phyloP scores from a whole-genome alignment of 208 protist genomes.

The Trichomonas vaginalis region DNA sequence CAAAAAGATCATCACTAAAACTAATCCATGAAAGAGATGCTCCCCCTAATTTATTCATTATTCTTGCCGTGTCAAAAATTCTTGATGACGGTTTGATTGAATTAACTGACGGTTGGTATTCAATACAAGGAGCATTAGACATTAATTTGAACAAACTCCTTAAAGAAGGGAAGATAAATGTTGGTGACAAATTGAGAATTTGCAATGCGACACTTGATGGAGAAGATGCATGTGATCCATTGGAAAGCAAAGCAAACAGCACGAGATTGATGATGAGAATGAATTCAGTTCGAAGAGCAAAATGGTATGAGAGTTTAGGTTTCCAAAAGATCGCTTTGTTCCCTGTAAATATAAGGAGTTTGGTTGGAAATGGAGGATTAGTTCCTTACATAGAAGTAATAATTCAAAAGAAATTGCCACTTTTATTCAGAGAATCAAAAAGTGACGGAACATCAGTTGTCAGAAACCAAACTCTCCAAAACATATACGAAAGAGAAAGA shows the following conservation, averaged over 20 bases:
- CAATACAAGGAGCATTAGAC: neutral
- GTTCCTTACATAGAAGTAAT: neutral
- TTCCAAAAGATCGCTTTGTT: neutral
- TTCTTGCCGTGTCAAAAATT: neutral
- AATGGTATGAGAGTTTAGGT: neutral
- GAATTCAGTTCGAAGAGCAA: neutral
- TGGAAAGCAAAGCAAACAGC: neutral
- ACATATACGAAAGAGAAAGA: neutral
- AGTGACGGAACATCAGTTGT: neutral
- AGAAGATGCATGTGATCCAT: neutral
- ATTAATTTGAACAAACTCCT: neutral
- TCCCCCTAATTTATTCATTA: neutral
- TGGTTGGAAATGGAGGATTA: neutral
- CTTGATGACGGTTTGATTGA: neutral
- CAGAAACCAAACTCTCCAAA: neutral
- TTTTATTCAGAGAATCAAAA: neutral
- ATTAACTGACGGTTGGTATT: slow-evolving; percentile 9
- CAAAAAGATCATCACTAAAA: neutral
- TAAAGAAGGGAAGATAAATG: neutral
- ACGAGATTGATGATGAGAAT: neutral
- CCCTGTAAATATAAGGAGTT: neutral
- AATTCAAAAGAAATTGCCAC: neutral
- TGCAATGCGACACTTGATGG: neutral
- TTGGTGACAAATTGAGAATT: neutral
- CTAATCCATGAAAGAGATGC: neutral